Base-by-base conservation (phyloP, 1,284 basidiomycete species). In the Puccinia triticina region DNA sequence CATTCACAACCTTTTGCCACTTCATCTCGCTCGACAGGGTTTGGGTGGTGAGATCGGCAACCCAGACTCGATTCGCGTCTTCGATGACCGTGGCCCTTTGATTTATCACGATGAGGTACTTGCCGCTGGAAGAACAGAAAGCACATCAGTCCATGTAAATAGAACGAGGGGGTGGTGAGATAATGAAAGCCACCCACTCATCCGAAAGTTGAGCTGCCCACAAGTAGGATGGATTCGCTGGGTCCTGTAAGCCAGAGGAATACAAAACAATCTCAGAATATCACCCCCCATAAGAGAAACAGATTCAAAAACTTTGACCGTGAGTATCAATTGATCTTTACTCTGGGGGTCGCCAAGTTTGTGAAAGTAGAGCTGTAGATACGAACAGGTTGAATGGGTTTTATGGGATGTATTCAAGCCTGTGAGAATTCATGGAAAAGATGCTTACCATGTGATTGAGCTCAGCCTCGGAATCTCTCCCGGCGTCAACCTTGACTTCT, bases 1-100 rank as follows among this genome's bases (percentile, higher is more conserved):
- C 89, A 85, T 92, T 87, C 53, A 92, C 87, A 32, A 93, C 83
- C 86, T 92, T 93, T 83, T 89, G 88, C 92, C 92, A 93, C 83
- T 90, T 88, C 85, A 93, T 90, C 83, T 92, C 89, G 66, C 89
- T 89, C 8, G 90, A 90, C 26, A 93, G 91, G 77, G 89, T 87
- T 79, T 90, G 89, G 75, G 89, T 87, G 69, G 90, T 86, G 12
- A 93, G 88, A 85, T 93, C 91, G 1, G 91, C 90, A 59, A 93
- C 88, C 92, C 92, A 93, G 0, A 93, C 86, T n/a, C 91, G 86
- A 85, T 92, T 91, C 90, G 92, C 93, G 84, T 75, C 67, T 23
- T 91, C 89, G 21, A n/a, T 67, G n/a, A 91, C 89, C 18, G 90
- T 92, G 85, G 93, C 93, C 85, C 90, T 90, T 55, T 87, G 86